Evolutionary conservation across 192 early-diverging fungal species (phyloP).

Genomic region (Coemansia furcata): DNA sequence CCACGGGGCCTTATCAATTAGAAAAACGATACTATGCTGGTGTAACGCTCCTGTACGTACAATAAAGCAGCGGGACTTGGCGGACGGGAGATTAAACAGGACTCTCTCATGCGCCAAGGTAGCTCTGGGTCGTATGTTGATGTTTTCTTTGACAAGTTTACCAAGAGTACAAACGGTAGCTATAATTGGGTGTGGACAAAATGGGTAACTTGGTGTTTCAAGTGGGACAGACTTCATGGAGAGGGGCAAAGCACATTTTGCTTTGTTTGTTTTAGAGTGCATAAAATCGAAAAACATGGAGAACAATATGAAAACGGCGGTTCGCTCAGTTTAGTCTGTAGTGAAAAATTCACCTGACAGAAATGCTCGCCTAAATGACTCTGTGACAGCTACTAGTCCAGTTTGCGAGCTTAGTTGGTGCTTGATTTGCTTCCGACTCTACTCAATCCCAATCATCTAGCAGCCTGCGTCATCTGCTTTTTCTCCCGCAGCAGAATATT

Average conservation of each 20-base stretch:
- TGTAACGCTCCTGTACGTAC: background rate
- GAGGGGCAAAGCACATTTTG: background rate
- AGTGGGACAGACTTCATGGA: background rate
- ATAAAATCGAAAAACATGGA: too few species aligned
- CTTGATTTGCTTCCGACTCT: too few species aligned
- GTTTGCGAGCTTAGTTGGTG: too few species aligned
- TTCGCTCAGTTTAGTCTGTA: conserved; percentile 16
- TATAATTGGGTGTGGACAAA: background rate
- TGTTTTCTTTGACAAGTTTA: background rate
- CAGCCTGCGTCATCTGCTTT: too few species aligned
- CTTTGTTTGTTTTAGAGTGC: background rate
- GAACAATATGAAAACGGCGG: background rate
- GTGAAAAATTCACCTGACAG: background rate
- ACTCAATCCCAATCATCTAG: too few species aligned
- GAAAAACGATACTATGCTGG: too few species aligned
- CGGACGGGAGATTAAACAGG: background rate
- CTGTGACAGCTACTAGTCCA: too few species aligned
- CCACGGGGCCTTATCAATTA: background rate
- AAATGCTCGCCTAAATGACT: too few species aligned
- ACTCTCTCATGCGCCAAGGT: background rate
- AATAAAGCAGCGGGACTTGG: background rate
- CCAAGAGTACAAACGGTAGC: background rate
- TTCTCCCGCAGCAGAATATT: too few species aligned
- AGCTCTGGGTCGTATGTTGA: background rate
- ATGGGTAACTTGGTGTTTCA: background rate